Conservation (phyloP, 106 monocot species). For the Dendrobium huoshanense region DNA sequence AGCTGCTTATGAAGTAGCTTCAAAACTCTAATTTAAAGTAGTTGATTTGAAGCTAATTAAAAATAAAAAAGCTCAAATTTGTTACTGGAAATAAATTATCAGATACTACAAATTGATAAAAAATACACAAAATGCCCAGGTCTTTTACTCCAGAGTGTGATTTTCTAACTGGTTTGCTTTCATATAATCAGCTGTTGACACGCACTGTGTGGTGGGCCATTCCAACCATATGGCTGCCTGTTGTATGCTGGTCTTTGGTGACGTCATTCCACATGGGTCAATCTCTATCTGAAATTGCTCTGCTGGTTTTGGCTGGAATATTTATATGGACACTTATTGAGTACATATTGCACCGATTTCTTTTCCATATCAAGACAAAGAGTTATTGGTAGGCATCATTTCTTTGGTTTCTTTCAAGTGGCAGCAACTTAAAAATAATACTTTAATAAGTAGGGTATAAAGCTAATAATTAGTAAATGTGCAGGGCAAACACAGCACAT, state of each 20-base stretch:
- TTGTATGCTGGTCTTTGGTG: conserved; percentile 39
- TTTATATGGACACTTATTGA: conserved; percentile 67
- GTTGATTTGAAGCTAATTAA: too few species aligned
- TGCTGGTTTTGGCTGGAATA: conserved; percentile 43
- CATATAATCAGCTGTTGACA: conserved; percentile 53
- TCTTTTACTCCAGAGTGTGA: background rate
- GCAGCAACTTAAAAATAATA: background rate
- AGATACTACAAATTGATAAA: too few species aligned
- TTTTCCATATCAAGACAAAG: conserved; percentile 78
- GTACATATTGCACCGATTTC: conserved; percentile 72
- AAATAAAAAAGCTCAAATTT: too few species aligned
- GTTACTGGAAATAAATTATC: too few species aligned
- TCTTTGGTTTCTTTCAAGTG: background rate
- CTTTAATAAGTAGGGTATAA: background rate
- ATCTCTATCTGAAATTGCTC: conserved; percentile 25
- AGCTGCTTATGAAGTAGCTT: too few species aligned
- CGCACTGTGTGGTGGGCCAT: conserved; percentile 70
- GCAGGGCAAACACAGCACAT: conserved; percentile 77
- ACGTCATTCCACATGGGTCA: conserved; percentile 50
- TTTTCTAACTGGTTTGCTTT: background rate
- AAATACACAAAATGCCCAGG: too few species aligned
- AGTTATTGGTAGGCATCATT: conserved; percentile 51
- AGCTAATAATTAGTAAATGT: background rate
- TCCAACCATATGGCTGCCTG: conserved; percentile 82
- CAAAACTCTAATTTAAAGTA: too few species aligned